Conservation (phyloP, 2,329 filamentous ascomycete species). For the Hymenotorrendiella dingleyae region DNA sequence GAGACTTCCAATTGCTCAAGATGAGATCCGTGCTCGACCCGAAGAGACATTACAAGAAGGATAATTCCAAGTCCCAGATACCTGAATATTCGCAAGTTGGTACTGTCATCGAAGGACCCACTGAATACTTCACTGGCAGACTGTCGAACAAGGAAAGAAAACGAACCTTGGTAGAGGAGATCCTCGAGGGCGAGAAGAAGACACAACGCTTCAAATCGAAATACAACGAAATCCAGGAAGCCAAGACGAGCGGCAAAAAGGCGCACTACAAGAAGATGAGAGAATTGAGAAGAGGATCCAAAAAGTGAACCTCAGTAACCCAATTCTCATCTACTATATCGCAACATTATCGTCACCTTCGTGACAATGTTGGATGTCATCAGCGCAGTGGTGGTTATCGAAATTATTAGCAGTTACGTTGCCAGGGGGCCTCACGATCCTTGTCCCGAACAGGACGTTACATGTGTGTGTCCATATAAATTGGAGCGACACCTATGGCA, state of each 20-base stretch:
- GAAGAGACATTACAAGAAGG: slow-evolving; percentile 62
- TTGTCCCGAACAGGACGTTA: no score
- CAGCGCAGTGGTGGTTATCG: no score
- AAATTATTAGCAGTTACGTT: no score
- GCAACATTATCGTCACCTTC: no score
- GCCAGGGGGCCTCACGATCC: no score
- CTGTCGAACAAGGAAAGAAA: slow-evolving; percentile 85
- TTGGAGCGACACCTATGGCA: no score
- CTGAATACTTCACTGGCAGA: slow-evolving; percentile 77
- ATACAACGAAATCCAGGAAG: slow-evolving; percentile 76
- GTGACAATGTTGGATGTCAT: no score
- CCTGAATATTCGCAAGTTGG: slow-evolving; percentile 87
- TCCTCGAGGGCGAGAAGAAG: slow-evolving; percentile 61
- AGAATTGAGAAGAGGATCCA: slow-evolving; percentile 31
- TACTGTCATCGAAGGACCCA: slow-evolving; percentile 80
- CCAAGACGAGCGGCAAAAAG: slow-evolving; percentile 84
- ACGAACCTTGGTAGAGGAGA: slow-evolving; percentile 78
- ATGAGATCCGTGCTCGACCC: slow-evolving; percentile 87
- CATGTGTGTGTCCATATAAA: no score
- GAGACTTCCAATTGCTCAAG: slow-evolving; percentile 81
- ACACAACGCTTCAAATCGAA: slow-evolving; percentile 76
- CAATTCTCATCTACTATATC: no score
- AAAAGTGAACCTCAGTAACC: no score
- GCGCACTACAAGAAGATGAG: slow-evolving; percentile 79
- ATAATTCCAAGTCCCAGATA: slow-evolving; percentile 57